Conservation (phyloP, 805 yeast species). For the Candida sanyiensis region DNA sequence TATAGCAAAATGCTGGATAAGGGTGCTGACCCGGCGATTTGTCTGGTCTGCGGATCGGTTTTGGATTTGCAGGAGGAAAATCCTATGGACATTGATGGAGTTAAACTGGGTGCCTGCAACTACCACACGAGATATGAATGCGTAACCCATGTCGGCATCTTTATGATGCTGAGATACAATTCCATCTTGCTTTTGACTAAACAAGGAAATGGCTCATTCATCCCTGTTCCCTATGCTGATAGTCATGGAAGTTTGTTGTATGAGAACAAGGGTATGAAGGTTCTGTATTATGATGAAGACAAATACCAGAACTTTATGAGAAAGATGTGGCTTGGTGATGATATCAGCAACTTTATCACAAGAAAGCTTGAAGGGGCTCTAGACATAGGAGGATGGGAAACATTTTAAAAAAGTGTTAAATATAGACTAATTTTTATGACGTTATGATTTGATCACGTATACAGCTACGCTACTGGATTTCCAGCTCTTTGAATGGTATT, state of each 20-base stretch:
- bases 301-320: conserved; percentile 64
- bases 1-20: conserved; percentile 32
- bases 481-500: too few species aligned
- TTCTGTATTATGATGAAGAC: conserved; percentile 55
- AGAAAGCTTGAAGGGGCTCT: conserved; percentile 71
- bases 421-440: too few species aligned
- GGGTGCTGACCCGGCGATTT: conserved; percentile 70
- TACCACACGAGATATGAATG: conserved; percentile 63
- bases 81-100: conserved; percentile 32
- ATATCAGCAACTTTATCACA: conserved; percentile 69
- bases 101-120: conserved; percentile 70
- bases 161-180: conserved; percentile 64
- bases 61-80: conserved; percentile 61
- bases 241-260: conserved; percentile 81
- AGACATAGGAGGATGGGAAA: conserved; percentile 94
- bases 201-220: conserved; percentile 71
- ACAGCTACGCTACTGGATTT: too few species aligned
- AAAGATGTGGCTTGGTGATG: conserved; percentile 73
- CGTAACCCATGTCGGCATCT: conserved; percentile 62
- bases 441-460: too few species aligned
- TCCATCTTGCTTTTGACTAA: conserved; percentile 57
- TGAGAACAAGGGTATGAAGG: conserved; percentile 63
- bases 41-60: conserved; percentile 73
- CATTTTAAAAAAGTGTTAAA: conserved; percentile 4
- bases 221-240: conserved; percentile 79